Conservation (phyloP, 257 asterid species). For the Plectranthus barbatus region DNA sequence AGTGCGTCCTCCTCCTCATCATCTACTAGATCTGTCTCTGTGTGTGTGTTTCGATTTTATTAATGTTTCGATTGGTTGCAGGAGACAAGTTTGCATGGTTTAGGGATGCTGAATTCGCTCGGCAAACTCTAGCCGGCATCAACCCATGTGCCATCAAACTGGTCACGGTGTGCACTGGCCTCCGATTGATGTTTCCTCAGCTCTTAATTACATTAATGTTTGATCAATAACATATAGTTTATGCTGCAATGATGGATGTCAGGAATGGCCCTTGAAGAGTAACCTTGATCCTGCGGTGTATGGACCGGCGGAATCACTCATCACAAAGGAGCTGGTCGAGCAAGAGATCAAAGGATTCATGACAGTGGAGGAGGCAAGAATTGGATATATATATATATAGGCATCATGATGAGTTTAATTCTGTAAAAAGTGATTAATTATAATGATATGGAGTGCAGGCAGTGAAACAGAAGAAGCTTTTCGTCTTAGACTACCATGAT, state of each 20-base stretch:
- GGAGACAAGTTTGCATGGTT: conserved; percentile 69
- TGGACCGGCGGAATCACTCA: conserved; percentile 69
- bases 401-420: background rate
- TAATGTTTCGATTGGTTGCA: background rate
- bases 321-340: conserved; percentile 47
- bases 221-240: too few relatives aligned
- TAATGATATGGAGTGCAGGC: conserved; percentile 44
- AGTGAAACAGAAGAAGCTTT: conserved; percentile 51
- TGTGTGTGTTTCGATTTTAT: background rate
- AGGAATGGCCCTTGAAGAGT: conserved; percentile 89
- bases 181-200: too few relatives aligned
- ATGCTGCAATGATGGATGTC: background rate
- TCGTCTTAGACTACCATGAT: conserved; percentile 66
- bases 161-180: conserved; percentile 37
- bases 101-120: conserved; percentile 60
- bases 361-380: conserved; percentile 54
- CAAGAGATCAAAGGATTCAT: conserved; percentile 32
- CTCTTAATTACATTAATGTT: too few relatives aligned
- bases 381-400: background rate
- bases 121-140: conserved; percentile 71
- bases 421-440: background rate
- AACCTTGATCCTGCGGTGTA: conserved; percentile 55
- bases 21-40: background rate
- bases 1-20: conserved; percentile 18
- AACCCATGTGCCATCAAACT: conserved; percentile 50